Evolutionary conservation across 495 filamentous ascomycete genomes (phyloP), one percentile per base, ranked within the genome.

Genomic region (Penicillium odoratum): DNA sequence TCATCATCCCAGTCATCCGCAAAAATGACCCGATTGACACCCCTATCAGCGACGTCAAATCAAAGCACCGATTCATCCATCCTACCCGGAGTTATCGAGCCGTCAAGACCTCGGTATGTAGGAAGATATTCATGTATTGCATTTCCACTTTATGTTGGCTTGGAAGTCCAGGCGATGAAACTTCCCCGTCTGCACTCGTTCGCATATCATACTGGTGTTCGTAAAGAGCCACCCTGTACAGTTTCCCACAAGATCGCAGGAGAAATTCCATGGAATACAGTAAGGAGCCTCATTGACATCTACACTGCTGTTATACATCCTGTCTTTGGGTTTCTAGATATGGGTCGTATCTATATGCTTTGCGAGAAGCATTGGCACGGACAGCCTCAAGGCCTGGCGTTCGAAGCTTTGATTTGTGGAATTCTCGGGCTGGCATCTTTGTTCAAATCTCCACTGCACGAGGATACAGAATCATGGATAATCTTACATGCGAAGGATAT

Each of bases 131-230:
- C 74, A 7, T 70, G 69, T 11, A 68, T 78, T 47, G 78, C 77
- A 16, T 78, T 78, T 52, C 72, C 74, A 0, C 64, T 71, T 43
- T 74, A 66, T 49, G 62, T 79, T 15, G 77, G 74, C 9, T 59
- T 74, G 47, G 67, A 69, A 16, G 47, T 81, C 29, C 73, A 75
- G 21, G 65, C 74, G 3, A 61, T 69, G 6, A 69, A 67, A 25
- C 72, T 74, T 38, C 77, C 77, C 4, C 62, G 75, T 16, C 49
- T 80, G 40, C 77, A 78, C 31, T 75, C 73, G 11, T 81, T 77
- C 63, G 78, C 66, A 9, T 81, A 77, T 64, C 74, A 80, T 56
- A 55, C 66, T 4, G 74, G 75, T 2, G 71, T 67, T 16, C 65
- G 77, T 33, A 42, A 62, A 9, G 76, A 73, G 48, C 54, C 57